Evolutionary conservation across 2,329 filamentous ascomycete genomes (phyloP), one percentile per base, ranked within the genome.

Genomic region (Penicillium sp.): DNA sequence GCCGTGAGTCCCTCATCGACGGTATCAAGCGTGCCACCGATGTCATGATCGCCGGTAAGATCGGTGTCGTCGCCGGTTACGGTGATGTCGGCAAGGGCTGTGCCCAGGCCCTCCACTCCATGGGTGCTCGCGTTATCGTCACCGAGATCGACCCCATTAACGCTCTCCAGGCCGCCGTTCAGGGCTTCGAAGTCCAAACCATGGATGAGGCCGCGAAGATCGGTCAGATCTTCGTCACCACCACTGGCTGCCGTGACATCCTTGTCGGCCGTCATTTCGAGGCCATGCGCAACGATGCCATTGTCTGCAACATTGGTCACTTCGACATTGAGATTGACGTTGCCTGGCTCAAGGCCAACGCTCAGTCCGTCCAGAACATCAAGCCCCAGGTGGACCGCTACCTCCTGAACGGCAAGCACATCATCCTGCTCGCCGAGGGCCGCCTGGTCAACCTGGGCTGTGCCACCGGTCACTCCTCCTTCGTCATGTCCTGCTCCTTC

Each of bases 401-500:
- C 87, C 80, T 87, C 66, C 93, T 98, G 88, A 93, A 74, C 78
- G 93, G 93, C 78, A 86, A 88, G 68, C 87, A 97, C 83, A 91
- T 98, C 82, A 95, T 98, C 78, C 90, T 98, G 68, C 85, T 98
- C 59, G 93, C 93, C 58, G 93, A 97, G 81, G 93, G 93, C 66
- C 92, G 93, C 81, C 88, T 98, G 61, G 93, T 98, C 80, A 98
- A 98, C 87, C 82, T 98, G 66, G 93, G 93, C 76, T 98, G 93
- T 78, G 93, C 93, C 72, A 98, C 93, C 59, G 93, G 93, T 64
- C 93, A 98, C 87, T 95, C 91, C 64, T 97, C 92, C 46, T 98
- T 98, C 77, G 93, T 98, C 81, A 97, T 98, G 93, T 96, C 91
- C 67, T 98, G 93, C 87, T 97, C 92, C 59, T 98, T 98, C 87